These are phyloP conservation scores for Hypericum androsaemum DNA, from an alignment of 345 rosid species.

Conservation along the genomic window DNA sequence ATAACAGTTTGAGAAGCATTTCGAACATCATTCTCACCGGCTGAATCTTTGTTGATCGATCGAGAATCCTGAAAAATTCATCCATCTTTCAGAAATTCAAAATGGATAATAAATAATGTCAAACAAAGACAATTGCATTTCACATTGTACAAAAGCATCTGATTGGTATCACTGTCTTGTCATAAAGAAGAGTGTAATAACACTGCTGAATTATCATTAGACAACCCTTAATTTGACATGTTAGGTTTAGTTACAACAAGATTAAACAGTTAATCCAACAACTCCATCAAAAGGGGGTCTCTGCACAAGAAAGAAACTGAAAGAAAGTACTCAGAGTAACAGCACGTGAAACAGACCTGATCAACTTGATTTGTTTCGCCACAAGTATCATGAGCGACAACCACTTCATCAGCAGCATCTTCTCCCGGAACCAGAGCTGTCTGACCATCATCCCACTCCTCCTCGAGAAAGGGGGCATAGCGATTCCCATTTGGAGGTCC, in stretches of 20 bases:
- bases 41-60: slow-evolving; percentile 13
- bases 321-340: background rate
- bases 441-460: slow-evolving; percentile 61
- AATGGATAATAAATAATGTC: no score
- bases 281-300: no score
- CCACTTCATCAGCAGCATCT: slow-evolving; percentile 32
- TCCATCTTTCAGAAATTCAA: slow-evolving; percentile 8
- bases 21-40: slow-evolving; percentile 23
- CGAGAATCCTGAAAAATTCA: slow-evolving; percentile 28
- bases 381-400: slow-evolving; percentile 17
- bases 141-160: no score
- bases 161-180: no score
- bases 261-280: no score
- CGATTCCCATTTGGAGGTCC: slow-evolving; percentile 87
- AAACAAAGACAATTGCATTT: no score
- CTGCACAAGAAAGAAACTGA: no score
- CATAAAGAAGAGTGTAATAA: no score
- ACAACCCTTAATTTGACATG: no score
- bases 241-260: no score
- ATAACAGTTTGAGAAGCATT: slow-evolving; percentile 20
- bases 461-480: slow-evolving; percentile 72
- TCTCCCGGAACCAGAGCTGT: slow-evolving; percentile 50
- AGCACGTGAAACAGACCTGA: slow-evolving; percentile 33
- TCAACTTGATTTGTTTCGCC: slow-evolving; percentile 21
- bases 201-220: no score